Evolutionary conservation across 805 yeast species (phyloP).

Genomic region (Hanseniaspora vineae): DNA sequence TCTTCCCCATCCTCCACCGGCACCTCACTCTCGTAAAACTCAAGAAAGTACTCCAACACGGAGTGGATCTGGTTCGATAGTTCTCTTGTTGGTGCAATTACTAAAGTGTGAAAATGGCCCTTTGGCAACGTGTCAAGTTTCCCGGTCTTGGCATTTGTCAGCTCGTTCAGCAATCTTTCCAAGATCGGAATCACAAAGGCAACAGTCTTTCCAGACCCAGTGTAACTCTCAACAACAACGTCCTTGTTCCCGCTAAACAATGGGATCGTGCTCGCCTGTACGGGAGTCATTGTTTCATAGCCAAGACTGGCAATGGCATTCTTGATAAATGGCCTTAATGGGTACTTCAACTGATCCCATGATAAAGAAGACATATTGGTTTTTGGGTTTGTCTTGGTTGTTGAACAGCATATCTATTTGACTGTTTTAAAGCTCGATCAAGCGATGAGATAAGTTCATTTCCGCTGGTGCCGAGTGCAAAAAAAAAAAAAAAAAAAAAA

Average conservation of each 20-base stretch:
- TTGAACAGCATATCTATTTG: too few relatives aligned
- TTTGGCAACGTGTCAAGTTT: constrained; percentile 25
- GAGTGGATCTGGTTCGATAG: constrained; percentile 56
- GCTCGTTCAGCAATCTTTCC: constrained; percentile 36
- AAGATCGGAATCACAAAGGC: constrained; percentile 76
- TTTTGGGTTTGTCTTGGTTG: not conserved
- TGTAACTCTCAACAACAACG: constrained; percentile 93
- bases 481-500: too few relatives aligned
- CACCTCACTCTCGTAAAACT: constrained; percentile 33
- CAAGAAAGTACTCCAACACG: constrained; percentile 50
- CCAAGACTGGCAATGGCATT: constrained; percentile 65
- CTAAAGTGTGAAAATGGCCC: constrained; percentile 60
- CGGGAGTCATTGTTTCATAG: constrained; percentile 82
- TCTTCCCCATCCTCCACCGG: not conserved
- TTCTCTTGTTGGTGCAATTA: constrained; percentile 59
- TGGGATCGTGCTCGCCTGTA: constrained; percentile 91
- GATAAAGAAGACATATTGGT: constrained; percentile 29
- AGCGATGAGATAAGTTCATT: too few relatives aligned
- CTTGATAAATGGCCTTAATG: constrained; percentile 55
- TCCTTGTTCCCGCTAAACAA: constrained; percentile 61
- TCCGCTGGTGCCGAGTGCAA: too few relatives aligned
- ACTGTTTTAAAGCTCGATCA: too few relatives aligned
- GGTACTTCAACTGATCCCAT: constrained; percentile 46
- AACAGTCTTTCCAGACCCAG: constrained; percentile 97
- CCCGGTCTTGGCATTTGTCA: constrained; percentile 19